Conservation (phyloP, 805 yeast species). For the Myxozyma neglecta region DNA sequence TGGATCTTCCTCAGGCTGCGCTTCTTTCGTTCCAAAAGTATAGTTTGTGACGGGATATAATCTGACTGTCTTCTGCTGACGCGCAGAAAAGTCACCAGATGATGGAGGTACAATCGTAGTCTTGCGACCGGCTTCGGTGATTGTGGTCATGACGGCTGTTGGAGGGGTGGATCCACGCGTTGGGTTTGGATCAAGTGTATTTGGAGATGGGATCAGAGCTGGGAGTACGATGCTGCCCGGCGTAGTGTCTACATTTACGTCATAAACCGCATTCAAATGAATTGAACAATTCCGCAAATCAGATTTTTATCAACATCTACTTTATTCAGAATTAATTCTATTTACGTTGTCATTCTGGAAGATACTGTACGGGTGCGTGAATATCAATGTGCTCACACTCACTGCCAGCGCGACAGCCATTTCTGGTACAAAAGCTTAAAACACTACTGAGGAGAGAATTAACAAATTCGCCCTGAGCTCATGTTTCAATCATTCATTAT, state of each 20-base stretch:
- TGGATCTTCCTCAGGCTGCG: constrained; percentile 39
- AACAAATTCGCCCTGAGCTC: too few species aligned
- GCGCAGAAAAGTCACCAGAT: constrained; percentile 31
- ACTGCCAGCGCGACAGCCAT: too few species aligned
- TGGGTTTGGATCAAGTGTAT: not conserved
- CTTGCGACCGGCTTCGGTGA: constrained; percentile 31
- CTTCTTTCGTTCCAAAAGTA: constrained; percentile 38
- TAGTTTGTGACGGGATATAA: constrained; percentile 40
- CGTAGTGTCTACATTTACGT: not conserved
- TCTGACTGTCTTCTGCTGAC: constrained; percentile 35
- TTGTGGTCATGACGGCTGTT: constrained; percentile 22
- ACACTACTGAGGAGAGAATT: too few species aligned
- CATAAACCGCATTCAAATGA: too few species aligned
- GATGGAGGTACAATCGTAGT: constrained; percentile 31
- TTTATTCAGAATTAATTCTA: too few species aligned
- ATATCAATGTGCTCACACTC: too few species aligned
- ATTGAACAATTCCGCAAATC: too few species aligned
- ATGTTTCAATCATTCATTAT: too few species aligned
- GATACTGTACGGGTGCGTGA: too few species aligned
- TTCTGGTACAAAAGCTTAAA: too few species aligned
- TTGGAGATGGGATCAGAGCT: not conserved
- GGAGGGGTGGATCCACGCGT: not conserved
- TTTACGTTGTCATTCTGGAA: too few species aligned
- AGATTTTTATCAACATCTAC: too few species aligned
- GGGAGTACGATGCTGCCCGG: not conserved